These are phyloP conservation scores for Globisporangium cederbergense DNA, from an alignment of 352 stramenopile species.

Conservation along the genomic window DNA sequence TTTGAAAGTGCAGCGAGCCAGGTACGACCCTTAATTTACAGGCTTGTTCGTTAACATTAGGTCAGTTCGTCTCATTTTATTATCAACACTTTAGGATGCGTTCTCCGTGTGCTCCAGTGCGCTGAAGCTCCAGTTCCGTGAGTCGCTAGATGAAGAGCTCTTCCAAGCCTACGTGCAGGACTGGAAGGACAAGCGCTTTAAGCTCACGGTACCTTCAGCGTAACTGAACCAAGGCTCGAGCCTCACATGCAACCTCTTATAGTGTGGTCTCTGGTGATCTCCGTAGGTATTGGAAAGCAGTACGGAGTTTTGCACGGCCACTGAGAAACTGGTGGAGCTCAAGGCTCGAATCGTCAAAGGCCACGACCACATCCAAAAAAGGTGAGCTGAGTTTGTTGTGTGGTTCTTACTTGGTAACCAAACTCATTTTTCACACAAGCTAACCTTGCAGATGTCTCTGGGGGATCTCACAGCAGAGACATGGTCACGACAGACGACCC, in stretches of 20 bases:
- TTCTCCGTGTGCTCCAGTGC: slow-evolving; percentile 54
- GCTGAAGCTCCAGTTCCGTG: slow-evolving; percentile 57
- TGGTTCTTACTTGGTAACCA: not conserved
- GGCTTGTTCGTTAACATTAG: too few relatives aligned
- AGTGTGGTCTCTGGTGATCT: not conserved
- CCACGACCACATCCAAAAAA: slow-evolving; percentile 5
- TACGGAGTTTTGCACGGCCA: not conserved
- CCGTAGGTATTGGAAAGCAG: not conserved
- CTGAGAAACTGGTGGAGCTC: not conserved
- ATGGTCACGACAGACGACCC: slow-evolving; percentile 5
- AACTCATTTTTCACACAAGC: not conserved
- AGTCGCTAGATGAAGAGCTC: slow-evolving; percentile 50
- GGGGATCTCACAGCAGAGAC: slow-evolving; percentile 9
- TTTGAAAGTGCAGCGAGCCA: slow-evolving; percentile 55
- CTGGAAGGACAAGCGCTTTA: slow-evolving; percentile 29
- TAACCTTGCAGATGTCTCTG: not conserved
- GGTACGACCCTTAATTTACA: slow-evolving; percentile 16
- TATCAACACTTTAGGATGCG: slow-evolving; percentile 27
- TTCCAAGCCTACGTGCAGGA: slow-evolving; percentile 55
- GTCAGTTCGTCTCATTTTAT: too few relatives aligned
- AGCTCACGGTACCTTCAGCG: slow-evolving; percentile 23
- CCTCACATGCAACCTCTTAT: not conserved
- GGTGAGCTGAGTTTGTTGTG: not conserved
- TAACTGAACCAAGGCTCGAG: not conserved
- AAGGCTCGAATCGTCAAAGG: slow-evolving; percentile 2